Conservation (phyloP, 768 basidiomycete species). For the Pleurotus citrinopileatus region DNA sequence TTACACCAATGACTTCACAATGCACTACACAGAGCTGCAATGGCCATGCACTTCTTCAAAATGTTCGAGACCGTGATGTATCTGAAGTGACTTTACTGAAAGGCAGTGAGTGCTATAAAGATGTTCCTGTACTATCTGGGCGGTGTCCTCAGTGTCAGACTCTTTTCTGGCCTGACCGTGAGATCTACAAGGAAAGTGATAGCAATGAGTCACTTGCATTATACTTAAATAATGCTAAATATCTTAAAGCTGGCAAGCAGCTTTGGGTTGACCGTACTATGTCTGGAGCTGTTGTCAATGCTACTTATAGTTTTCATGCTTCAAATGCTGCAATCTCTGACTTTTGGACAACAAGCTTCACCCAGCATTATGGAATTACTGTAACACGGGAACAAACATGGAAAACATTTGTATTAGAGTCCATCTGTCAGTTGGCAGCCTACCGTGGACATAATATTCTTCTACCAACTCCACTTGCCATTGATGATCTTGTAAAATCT, state of each 20-base stretch:
- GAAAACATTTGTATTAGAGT: constrained; percentile 19
- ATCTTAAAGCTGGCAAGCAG: constrained; percentile 12
- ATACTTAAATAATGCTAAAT: constrained; percentile 13
- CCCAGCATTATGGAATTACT: background rate
- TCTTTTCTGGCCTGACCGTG: constrained; percentile 15
- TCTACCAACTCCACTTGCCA: background rate
- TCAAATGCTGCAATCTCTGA: constrained; percentile 17
- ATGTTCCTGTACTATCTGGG: constrained; percentile 16
- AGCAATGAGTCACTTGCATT: too few species aligned
- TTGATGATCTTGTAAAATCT: constrained; percentile 8
- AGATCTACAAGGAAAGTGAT: too few species aligned
- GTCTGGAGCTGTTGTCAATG: constrained; percentile 16
- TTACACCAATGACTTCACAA: constrained; percentile 13
- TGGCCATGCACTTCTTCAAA: constrained; percentile 3
- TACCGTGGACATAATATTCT: background rate
- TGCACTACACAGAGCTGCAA: constrained; percentile 16
- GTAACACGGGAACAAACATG: constrained; percentile 12
- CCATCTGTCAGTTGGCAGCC: constrained; percentile 14
- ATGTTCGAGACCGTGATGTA: constrained; percentile 13
- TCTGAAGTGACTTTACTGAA: constrained; percentile 18
- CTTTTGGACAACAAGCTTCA: constrained; percentile 17
- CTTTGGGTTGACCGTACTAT: constrained; percentile 13
- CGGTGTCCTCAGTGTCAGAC: constrained; percentile 14
- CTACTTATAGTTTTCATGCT: constrained; percentile 20
- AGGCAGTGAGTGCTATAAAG: constrained; percentile 10